Base-by-base conservation (phyloP, 805 yeast genomes). In the Starmera quercuum region DNA sequence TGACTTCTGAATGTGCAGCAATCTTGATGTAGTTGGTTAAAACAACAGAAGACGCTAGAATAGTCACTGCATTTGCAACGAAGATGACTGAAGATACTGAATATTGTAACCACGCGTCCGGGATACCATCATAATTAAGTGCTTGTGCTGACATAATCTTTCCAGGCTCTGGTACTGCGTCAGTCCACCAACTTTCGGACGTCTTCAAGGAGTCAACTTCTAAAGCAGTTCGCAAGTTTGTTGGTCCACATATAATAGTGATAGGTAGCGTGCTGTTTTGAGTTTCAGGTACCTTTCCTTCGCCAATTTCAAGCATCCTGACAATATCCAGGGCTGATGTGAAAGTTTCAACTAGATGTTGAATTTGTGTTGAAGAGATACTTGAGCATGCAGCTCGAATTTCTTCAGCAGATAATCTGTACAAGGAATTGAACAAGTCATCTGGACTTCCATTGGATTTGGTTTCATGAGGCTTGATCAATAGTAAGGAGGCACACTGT, bases 51-150 rank as follows among this genome's bases (percentile, higher is more conserved):
- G 67, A 62, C 10, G 57, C 48, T 2, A 61, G 20, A 1, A 61
- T 40, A 2, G 64, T 56, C 20, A 59, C 35, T 2, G 58, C 47
- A 29, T 56, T 49, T 16, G 55, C 51, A 7, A 53, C 50, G 3
- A 52, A 46, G 15, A 44, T 49, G 5, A 53, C 40, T 6, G 55
- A 38, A 38, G 59, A 53, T 14, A 51, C 32, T 4, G 68, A 66
- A 32, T 55, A 61, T 42, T 63, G 69, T 20, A 56, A 36, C 70
- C 70, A 64, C 2, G 55, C 56, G 38, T 63, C 67, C n/a, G 64
- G 63, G 31, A 37, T 44, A 26, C 31, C 26, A 6, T 41, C 50
- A 25, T 39, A 38, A 23, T 37, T 38, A 1, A 39, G 30, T 2
- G 38, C 52, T 22, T 39, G 44, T 1, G 55, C 49, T 31, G 51